Percentiles rank a stretch among this genome's conserved stretches.
These are phyloP conservation scores for Cardamine chenopodiifolia DNA, from an alignment of 345 rosid species.

Conservation along the genomic window DNA sequence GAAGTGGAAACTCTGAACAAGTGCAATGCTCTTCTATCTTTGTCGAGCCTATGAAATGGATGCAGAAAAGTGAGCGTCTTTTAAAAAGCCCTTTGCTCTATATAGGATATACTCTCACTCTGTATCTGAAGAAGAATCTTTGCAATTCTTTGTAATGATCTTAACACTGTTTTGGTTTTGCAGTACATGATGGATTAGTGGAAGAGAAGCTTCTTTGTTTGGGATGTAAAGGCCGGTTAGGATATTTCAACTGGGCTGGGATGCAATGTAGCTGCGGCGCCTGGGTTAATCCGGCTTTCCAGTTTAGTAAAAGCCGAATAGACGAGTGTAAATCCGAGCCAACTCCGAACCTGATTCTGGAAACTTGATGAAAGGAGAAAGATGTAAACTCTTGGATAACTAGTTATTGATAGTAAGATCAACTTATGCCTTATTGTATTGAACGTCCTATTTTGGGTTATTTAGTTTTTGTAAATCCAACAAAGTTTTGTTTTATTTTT, in stretches of 20 bases:
- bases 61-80: slow-evolving; percentile 58
- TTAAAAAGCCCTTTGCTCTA: too few species aligned
- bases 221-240: slow-evolving; percentile 81
- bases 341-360: background rate
- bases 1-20: slow-evolving; percentile 53
- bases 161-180: slow-evolving; percentile 34
- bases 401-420: background rate
- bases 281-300: slow-evolving; percentile 95
- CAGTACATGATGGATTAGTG: slow-evolving; percentile 79
- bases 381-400: background rate
- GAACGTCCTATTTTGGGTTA: background rate
- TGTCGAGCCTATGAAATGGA: slow-evolving; percentile 96
- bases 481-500: background rate
- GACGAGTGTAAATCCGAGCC: slow-evolving; percentile 55
- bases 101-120: too few species aligned
- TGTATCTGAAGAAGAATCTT: background rate
- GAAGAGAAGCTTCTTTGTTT: slow-evolving; percentile 82
- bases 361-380: slow-evolving; percentile 9
- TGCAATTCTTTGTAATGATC: slow-evolving; percentile 1
- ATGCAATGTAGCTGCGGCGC: slow-evolving; percentile 94
- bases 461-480: background rate
- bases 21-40: slow-evolving; percentile 77
- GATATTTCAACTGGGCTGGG: slow-evolving; percentile 91
- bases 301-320: slow-evolving; percentile 70
- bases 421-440: background rate